These are phyloP conservation scores for Suillus subalutaceus DNA, from an alignment of 768 basidiomycete species.

Conservation along the genomic window DNA sequence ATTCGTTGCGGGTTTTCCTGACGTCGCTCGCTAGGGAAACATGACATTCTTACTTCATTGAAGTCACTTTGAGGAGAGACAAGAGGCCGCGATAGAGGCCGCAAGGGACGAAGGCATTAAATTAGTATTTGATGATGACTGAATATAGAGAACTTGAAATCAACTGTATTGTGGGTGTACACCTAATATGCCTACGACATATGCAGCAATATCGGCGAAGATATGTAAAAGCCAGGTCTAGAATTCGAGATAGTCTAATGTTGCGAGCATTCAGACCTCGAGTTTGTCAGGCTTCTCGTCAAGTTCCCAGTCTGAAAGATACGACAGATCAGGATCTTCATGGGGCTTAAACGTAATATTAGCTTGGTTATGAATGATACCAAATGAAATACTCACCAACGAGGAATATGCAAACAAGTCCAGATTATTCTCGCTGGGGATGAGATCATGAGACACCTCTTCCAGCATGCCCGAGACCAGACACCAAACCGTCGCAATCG, in stretches of 20 bases:
- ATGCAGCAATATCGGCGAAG: background rate
- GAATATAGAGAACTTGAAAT: background rate
- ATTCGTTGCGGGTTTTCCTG: background rate
- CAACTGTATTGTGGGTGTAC: background rate
- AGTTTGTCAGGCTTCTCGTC: too few relatives aligned
- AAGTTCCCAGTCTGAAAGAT: background rate
- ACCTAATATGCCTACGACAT: background rate
- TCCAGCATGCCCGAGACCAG: too few relatives aligned
- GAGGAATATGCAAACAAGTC: background rate
- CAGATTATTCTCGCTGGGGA: background rate
- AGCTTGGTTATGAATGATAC: background rate
- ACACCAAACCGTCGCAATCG: too few relatives aligned
- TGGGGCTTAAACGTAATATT: background rate
- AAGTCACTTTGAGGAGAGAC: slow-evolving; percentile 54
- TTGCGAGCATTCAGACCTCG: background rate
- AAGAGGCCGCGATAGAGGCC: slow-evolving; percentile 45
- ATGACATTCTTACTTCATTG: slow-evolving; percentile 57
- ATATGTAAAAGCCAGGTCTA: background rate
- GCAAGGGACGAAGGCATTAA: slow-evolving; percentile 59
- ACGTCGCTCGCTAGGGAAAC: slow-evolving; percentile 48
- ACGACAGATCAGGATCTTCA: background rate
- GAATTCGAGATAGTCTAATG: background rate
- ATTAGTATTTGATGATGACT: slow-evolving; percentile 47
- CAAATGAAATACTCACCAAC: background rate
- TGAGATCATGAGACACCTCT: background rate